Conservation (phyloP, 768 basidiomycete genomes). For the Fomitopsis pulvina region DNA sequence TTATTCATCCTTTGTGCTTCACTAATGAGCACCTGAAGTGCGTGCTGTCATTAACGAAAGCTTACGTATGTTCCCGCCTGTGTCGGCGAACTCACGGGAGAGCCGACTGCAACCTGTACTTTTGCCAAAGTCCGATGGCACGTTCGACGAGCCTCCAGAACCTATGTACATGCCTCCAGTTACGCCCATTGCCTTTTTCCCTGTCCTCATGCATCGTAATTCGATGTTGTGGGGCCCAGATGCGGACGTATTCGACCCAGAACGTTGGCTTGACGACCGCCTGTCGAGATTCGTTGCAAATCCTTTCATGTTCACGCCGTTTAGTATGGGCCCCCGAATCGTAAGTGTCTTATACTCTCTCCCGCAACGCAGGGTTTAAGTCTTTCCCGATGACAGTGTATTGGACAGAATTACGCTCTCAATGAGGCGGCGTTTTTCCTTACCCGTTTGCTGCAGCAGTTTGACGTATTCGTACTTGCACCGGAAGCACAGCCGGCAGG, state of each 20-base stretch:
- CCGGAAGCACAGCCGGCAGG: constrained; percentile 54
- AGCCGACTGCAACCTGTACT: constrained; percentile 41
- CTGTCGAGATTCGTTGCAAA: constrained; percentile 44
- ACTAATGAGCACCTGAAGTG: constrained; percentile 34
- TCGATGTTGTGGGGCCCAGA: constrained; percentile 66
- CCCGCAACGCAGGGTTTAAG: background rate
- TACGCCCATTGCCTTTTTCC: constrained; percentile 52
- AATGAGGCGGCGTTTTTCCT: constrained; percentile 74
- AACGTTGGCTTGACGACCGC: constrained; percentile 66
- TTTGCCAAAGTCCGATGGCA: constrained; percentile 45
- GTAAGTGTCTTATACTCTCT: constrained; percentile 22
- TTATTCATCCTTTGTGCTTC: constrained; percentile 5
- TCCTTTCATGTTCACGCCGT: constrained; percentile 67
- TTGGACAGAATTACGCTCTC: constrained; percentile 71
- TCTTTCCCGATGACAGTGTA: constrained; percentile 37
- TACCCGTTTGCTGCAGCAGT: constrained; percentile 58
- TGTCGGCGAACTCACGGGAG: constrained; percentile 67
- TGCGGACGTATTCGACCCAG: constrained; percentile 72
- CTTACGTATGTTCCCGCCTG: constrained; percentile 34
- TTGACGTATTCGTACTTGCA: constrained; percentile 52
- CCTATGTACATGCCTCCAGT: constrained; percentile 54
- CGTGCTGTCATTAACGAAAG: constrained; percentile 66
- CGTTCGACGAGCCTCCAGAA: constrained; percentile 29
- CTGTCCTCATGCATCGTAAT: constrained; percentile 62
- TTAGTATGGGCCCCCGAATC: constrained; percentile 63